phyloP scores from a whole-genome alignment of 345 rosid species.

The Citrus glauca region DNA sequence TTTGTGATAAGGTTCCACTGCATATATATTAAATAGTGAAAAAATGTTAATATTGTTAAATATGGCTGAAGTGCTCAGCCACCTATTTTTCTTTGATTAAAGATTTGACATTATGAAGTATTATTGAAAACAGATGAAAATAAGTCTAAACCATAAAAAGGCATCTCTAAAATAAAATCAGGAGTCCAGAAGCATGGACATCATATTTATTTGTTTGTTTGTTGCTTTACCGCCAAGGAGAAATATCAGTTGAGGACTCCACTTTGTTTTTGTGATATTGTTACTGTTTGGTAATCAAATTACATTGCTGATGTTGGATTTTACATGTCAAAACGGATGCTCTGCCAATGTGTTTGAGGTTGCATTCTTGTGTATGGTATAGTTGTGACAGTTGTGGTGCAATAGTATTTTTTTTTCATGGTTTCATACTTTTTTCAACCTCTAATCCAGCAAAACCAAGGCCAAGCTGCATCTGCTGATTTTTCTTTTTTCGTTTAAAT shows the following conservation, averaged over 20 bases:
- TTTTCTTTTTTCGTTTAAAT: not conserved
- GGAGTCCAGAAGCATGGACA: not conserved
- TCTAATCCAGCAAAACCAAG: not conserved
- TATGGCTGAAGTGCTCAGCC: not conserved
- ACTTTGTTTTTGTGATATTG: not conserved
- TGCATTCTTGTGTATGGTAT: not conserved
- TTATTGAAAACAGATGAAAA: not conserved
- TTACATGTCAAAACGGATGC: not conserved
- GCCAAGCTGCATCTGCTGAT: not conserved
- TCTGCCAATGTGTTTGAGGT: not conserved
- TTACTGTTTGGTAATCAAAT: not conserved
- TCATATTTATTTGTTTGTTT: not conserved
- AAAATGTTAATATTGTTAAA: not conserved
- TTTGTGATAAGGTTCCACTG: not conserved
- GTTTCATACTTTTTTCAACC: not conserved
- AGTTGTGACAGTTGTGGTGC: not conserved
- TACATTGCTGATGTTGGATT: not conserved
- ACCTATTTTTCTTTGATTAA: not conserved
- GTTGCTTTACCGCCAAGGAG: not conserved
- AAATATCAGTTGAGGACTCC: not conserved
- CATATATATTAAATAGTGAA: not conserved
- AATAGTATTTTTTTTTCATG: not conserved
- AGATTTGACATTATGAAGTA: not conserved
- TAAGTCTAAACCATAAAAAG: not conserved
- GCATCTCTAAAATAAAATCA: not conserved